Evolutionary conservation across 1,139 yeast species (phyloP).

Genomic region (Kurtzmaniella natalensis): DNA sequence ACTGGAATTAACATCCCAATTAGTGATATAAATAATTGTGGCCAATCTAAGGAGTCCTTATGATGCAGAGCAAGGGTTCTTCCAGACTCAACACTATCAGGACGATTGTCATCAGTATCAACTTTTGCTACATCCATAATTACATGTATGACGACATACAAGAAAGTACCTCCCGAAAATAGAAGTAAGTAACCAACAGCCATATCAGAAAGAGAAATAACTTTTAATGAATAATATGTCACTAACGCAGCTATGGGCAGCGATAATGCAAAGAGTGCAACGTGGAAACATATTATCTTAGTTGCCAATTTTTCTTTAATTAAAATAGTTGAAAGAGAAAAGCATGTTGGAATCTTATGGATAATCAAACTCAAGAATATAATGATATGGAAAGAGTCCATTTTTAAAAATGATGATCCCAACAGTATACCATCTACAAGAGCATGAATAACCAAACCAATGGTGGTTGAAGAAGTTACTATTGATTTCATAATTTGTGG

Average conservation of each 20-base stretch:
- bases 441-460: slow-evolving; percentile 66
- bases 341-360: slow-evolving; percentile 75
- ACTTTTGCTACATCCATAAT: slow-evolving; percentile 29
- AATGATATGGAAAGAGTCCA: slow-evolving; percentile 43
- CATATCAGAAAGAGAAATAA: slow-evolving; percentile 27
- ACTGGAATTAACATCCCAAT: slow-evolving; percentile 7
- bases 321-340: slow-evolving; percentile 60
- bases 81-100: neutral
- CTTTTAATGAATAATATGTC: slow-evolving; percentile 36
- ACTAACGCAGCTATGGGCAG: slow-evolving; percentile 52
- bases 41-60: neutral
- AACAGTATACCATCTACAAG: slow-evolving; percentile 73
- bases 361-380: slow-evolving; percentile 58
- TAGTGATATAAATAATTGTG: slow-evolving; percentile 5
- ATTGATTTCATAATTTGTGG: slow-evolving; percentile 7
- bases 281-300: slow-evolving; percentile 34
- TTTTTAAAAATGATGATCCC: slow-evolving; percentile 54
- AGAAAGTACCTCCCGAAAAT: slow-evolving; percentile 70
- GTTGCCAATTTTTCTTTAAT: slow-evolving; percentile 30
- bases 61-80: neutral
- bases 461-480: slow-evolving; percentile 37
- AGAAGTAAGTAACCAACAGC: slow-evolving; percentile 50
- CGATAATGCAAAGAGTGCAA: slow-evolving; percentile 43
- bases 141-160: slow-evolving; percentile 66
- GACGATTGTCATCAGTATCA: neutral